Percentiles rank a stretch among this genome's conserved stretches.
Conservation (phyloP, 257 asterid genomes). For the Euphrasia confusa region DNA sequence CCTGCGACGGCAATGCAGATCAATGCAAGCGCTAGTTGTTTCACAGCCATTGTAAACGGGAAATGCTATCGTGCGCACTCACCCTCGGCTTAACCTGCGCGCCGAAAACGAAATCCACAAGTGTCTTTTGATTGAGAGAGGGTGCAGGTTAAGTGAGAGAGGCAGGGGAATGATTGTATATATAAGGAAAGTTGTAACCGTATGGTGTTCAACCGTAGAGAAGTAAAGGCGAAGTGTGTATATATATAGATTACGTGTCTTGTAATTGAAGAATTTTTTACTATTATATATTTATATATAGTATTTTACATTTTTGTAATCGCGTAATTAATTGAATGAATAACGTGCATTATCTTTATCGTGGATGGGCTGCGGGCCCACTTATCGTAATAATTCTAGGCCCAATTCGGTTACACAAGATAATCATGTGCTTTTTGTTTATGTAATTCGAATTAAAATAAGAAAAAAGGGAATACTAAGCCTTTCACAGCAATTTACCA, state of each 20-base stretch:
- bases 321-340: neutral
- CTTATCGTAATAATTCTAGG: neutral
- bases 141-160: conserved; percentile 24
- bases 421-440: conserved; percentile 2
- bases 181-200: conserved; percentile 22
- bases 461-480: neutral
- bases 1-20: conserved; percentile 51
- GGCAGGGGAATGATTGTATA: conserved; percentile 9
- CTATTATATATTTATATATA: too few species aligned
- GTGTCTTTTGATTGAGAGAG: neutral
- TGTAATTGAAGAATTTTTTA: neutral
- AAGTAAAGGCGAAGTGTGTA: conserved; percentile 4
- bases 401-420: neutral
- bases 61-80: conserved; percentile 15
- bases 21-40: conserved; percentile 23
- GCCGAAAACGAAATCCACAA: neutral
- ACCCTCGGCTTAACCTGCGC: conserved; percentile 16
- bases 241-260: neutral
- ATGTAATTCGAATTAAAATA: neutral
- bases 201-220: conserved; percentile 26
- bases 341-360: neutral
- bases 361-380: conserved; percentile 2
- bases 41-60: conserved; percentile 37
- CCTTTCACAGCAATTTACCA: neutral
- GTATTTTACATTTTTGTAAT: too few species aligned